Evolutionary conservation across 2,329 filamentous ascomycete species (phyloP).

Genomic region (Xylaria sp.): DNA sequence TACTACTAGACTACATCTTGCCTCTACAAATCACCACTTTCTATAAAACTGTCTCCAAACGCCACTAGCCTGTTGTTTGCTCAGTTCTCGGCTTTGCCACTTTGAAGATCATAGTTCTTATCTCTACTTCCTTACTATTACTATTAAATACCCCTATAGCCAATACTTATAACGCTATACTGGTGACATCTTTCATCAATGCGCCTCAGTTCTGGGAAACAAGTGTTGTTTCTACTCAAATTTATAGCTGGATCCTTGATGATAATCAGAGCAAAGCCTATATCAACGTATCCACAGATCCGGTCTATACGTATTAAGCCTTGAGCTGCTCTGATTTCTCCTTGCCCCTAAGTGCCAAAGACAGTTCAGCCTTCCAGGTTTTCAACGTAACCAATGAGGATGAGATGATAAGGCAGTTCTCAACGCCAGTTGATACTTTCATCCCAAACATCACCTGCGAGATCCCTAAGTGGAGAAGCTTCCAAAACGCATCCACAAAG

Average conservation of each 20-base stretch:
- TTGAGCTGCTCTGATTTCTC: too few relatives aligned
- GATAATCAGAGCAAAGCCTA: too few relatives aligned
- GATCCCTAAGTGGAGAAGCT: not conserved
- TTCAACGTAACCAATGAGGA: too few relatives aligned
- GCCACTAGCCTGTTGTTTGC: not conserved
- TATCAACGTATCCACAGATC: too few relatives aligned
- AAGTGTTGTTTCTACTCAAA: too few relatives aligned
- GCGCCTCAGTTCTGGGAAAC: not conserved
- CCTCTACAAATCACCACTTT: not conserved
- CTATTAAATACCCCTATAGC: not conserved
- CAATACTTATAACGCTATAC: not conserved
- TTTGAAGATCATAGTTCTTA: not conserved
- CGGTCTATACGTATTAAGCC: too few relatives aligned
- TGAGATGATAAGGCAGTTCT: not conserved
- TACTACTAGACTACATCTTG: not conserved
- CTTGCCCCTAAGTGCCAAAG: too few relatives aligned
- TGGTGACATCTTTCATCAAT: not conserved
- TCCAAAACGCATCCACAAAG: too few relatives aligned
- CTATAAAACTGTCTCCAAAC: not conserved
- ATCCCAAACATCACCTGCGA: not conserved
- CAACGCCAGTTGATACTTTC: not conserved
- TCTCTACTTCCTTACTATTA: not conserved
- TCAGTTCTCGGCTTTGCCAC: not conserved
- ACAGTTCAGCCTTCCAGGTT: too few relatives aligned
- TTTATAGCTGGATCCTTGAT: too few relatives aligned